Evolutionary conservation across 1,284 basidiomycete genomes (phyloP), one percentile per base, ranked within the genome.

Genomic region (Ganoderma lingzhi): DNA sequence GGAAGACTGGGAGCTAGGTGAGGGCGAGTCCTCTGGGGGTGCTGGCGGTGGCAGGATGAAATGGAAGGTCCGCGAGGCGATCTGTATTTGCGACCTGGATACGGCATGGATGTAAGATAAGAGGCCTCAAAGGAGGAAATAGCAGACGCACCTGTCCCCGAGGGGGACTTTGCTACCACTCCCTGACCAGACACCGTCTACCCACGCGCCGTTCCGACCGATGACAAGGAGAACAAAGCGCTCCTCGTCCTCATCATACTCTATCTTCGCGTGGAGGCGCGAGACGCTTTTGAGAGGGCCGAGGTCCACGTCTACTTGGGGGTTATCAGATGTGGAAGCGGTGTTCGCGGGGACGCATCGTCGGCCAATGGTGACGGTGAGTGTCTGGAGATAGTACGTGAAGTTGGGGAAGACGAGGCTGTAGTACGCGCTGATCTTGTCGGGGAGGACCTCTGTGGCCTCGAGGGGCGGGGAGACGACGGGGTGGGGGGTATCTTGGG

Each of bases 201-300:
- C 96, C 91, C 97, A 99, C 10, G 96, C 96, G 14, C 98, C 98
- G 77, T 99, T 99, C 68, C 97, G 86, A 14, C 98, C 98, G 44
- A 95, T 87, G 48, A 99, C 97, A 72, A 93, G 90, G 61, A 99
- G 87, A 39, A 96, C 92, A 82, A 97, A 99, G 76, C 90, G 90
- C 78, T 96, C 95, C 70, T 94, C 91, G 30, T 93, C 89, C 74
- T 92, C 89, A 83, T 95, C 93, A 78, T 94, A 98, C 80, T 95
- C 96, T 77, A 99, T 97, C 84, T 92, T 93, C 63, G 98, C 98
- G 79, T 99, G 98, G 17, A 98, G 86, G 32, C 98, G 88, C 14
- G 97, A 99, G 66, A 99, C 97, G 70, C 95, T 97, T 88, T 99
- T 99, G 71, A 99, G 88, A 1, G 96, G 93, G 4, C 98, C 98